A percentile compares a stretch with the other conserved stretches of the same genome.
Conservation (phyloP, 768 basidiomycete species). For the Dacryopinax spathularia region DNA sequence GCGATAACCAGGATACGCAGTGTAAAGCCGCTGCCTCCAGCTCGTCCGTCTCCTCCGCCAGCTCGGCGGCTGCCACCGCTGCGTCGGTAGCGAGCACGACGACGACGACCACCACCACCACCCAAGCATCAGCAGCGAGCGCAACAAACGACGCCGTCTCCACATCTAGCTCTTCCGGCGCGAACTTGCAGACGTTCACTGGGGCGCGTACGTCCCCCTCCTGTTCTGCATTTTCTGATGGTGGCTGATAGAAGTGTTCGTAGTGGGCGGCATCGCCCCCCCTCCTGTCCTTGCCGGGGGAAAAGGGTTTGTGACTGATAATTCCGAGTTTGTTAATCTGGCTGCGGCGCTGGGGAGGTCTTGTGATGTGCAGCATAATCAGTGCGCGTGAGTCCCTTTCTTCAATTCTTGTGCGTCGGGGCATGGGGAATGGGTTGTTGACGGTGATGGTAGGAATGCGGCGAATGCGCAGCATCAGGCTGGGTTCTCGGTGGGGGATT, state of each 20-base stretch:
- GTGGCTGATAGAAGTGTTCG: neutral
- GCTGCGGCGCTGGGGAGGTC: constrained; percentile 40
- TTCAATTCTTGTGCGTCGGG: no score
- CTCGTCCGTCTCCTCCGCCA: neutral
- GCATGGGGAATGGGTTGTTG: no score
- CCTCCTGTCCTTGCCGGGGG: constrained; percentile 35
- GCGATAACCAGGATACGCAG: constrained; percentile 3
- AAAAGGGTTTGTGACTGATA: constrained; percentile 36
- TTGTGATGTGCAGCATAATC: constrained; percentile 45
- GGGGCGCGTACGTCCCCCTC: constrained; percentile 21
- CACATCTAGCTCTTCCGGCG: constrained; percentile 13
- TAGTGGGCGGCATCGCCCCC: constrained; percentile 32
- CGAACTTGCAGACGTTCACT: constrained; percentile 40
- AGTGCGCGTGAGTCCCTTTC: constrained; percentile 26
- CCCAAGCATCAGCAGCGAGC: constrained; percentile 2
- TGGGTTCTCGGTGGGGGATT: constrained; percentile 10
- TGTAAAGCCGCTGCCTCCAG: neutral
- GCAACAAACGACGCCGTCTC: constrained; percentile 11
- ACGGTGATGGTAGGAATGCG: constrained; percentile 19
- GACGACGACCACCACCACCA: neutral
- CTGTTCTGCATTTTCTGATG: neutral
- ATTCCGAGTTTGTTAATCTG: constrained; percentile 36
- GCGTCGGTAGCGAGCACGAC: no score
- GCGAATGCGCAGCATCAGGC: constrained; percentile 26
- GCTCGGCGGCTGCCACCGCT: neutral